Percentiles rank a stretch among this genome's conserved stretches.
Evolutionary conservation across 2,329 filamentous ascomycete species (phyloP).

Genomic region (Fusarium sp.): DNA sequence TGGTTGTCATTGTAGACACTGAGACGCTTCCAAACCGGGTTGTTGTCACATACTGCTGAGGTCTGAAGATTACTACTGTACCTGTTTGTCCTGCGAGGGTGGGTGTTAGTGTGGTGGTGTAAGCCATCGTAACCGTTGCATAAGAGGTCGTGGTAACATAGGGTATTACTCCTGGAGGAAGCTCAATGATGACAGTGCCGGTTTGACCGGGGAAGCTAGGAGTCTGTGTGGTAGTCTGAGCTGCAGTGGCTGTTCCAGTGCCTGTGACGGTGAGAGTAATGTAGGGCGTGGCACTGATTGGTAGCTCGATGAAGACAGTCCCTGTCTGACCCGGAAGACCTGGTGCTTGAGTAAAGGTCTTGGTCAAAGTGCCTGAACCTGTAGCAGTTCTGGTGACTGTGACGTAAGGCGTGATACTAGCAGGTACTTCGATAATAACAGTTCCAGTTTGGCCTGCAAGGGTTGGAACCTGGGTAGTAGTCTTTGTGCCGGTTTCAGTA

Average conservation of each 20-base stretch:
- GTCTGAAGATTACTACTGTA: not conserved
- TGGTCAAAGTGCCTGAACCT: not conserved
- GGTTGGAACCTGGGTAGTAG: not conserved
- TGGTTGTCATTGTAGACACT: not conserved
- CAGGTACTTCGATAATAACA: not conserved
- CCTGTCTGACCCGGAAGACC: not conserved
- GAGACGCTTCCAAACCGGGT: conserved; percentile 14
- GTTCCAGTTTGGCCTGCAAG: not conserved
- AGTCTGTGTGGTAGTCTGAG: not conserved
- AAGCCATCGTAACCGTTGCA: not conserved
- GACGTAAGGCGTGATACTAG: not conserved
- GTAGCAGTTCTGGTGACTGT: not conserved
- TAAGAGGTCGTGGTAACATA: conserved; percentile 15
- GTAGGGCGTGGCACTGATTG: not conserved
- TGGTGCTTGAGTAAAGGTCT: not conserved
- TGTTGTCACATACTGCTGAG: not conserved
- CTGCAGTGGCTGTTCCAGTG: not conserved
- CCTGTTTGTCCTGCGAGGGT: not conserved
- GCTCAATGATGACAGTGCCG: not conserved
- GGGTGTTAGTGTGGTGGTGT: not conserved
- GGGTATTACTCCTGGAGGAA: not conserved
- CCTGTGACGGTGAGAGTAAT: not conserved
- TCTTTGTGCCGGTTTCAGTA: not conserved
- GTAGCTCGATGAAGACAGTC: not conserved
- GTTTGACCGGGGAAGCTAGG: not conserved